These are phyloP conservation scores for Hypoxylon sp. DNA, from an alignment of 2,329 filamentous ascomycete genomes.

Conservation along the genomic window DNA sequence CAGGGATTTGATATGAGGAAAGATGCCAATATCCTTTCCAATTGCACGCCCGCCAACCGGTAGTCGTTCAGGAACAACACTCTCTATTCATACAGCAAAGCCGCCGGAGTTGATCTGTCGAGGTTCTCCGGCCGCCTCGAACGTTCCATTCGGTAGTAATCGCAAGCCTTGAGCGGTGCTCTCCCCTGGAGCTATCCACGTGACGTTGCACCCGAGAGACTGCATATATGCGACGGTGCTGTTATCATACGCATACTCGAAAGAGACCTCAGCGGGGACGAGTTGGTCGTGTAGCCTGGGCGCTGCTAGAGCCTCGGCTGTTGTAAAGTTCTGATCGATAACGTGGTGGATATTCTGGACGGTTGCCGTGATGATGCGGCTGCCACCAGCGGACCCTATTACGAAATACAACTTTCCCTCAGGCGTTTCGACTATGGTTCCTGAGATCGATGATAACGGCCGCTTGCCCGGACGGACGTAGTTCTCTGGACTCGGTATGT, in stretches of 20 bases:
- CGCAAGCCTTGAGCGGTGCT: constrained; percentile 83
- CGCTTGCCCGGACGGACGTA: constrained; percentile 83
- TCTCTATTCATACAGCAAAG: constrained; percentile 60
- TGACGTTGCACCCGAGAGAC: constrained; percentile 79
- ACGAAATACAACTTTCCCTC: constrained; percentile 79
- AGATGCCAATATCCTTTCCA: background rate
- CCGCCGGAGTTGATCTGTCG: constrained; percentile 82
- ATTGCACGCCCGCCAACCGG: background rate
- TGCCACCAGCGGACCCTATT: constrained; percentile 85
- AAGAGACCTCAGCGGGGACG: constrained; percentile 75
- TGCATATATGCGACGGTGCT: constrained; percentile 76
- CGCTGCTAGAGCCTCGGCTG: constrained; percentile 73
- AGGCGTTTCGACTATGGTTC: constrained; percentile 80
- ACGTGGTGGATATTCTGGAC: constrained; percentile 84
- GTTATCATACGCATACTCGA: constrained; percentile 83
- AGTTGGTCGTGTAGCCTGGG: constrained; percentile 89
- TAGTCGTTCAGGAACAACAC: background rate
- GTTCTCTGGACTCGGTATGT: constrained; percentile 80
- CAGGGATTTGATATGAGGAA: background rate
- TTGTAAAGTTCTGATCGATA: constrained; percentile 75
- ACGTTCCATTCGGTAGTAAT: constrained; percentile 73
- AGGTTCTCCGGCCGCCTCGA: constrained; percentile 88
- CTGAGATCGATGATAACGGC: constrained; percentile 82
- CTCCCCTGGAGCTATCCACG: constrained; percentile 74
- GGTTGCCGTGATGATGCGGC: constrained; percentile 85